These are phyloP conservation scores for Globisporangium parvum DNA, from an alignment of 352 stramenopile genomes.

Conservation along the genomic window DNA sequence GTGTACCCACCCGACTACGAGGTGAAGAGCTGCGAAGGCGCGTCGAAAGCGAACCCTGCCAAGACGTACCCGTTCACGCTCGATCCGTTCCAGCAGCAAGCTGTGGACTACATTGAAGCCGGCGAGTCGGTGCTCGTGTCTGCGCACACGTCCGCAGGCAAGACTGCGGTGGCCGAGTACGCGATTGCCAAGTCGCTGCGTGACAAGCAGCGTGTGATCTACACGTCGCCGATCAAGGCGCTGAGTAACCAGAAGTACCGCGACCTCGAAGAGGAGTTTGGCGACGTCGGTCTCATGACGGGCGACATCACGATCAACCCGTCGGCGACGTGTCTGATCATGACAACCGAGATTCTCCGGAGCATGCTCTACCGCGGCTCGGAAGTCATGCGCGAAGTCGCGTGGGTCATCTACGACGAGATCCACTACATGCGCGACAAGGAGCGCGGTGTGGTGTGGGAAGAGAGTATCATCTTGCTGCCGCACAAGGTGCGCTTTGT, in stretches of 20 bases:
- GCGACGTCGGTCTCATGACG: constrained; percentile 98
- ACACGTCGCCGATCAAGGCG: constrained; percentile 99
- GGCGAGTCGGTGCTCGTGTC: constrained; percentile 98
- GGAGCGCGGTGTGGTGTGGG: constrained; percentile 97
- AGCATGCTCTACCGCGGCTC: constrained; percentile 98
- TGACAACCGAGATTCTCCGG: constrained; percentile 97
- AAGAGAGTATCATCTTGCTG: constrained; percentile 99
- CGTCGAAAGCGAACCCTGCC: constrained; percentile 75
- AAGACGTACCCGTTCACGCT: constrained; percentile 98
- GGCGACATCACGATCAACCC: constrained; percentile 99
- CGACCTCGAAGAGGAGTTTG: constrained; percentile 93
- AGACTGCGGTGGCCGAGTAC: constrained; percentile 97
- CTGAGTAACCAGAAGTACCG: constrained; percentile 99
- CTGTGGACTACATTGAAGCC: constrained; percentile 94
- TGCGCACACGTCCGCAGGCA: constrained; percentile 97
- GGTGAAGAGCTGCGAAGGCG: constrained; percentile 33
- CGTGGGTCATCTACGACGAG: constrained; percentile 99
- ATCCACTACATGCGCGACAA: constrained; percentile 99
- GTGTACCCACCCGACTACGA: constrained; percentile 81
- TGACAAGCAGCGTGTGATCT: constrained; percentile 94
- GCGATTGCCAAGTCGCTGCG: constrained; percentile 97
- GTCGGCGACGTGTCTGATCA: constrained; percentile 96
- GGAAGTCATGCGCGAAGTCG: constrained; percentile 98
- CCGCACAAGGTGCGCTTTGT: constrained; percentile 98
- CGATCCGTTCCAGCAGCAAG: constrained; percentile 98